Conservation (phyloP, 2,329 filamentous ascomycete genomes). For the Cladosporium halotolerans region DNA sequence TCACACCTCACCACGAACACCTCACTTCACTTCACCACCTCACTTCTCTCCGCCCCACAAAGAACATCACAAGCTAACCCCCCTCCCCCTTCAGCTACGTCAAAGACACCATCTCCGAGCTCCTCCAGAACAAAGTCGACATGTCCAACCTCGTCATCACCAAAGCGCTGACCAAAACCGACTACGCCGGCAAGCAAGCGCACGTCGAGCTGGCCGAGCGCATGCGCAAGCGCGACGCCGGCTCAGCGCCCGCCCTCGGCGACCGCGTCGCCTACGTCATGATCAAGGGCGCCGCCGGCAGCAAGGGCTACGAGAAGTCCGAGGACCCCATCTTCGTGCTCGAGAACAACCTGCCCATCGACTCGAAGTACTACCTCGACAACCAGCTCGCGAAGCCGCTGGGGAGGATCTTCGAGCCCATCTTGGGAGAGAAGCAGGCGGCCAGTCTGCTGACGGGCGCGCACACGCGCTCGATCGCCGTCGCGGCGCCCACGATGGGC, state of each 20-base stretch:
- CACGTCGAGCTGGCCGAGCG: conserved; percentile 92
- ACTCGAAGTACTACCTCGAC: conserved; percentile 97
- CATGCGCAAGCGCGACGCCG: conserved; percentile 94
- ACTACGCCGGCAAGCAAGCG: conserved; percentile 87
- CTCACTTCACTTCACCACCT: too few relatives aligned
- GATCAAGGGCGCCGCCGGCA: conserved; percentile 79
- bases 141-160: conserved; percentile 99
- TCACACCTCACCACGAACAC: conserved; percentile 16
- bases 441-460: conserved; percentile 80
- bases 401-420: conserved; percentile 93
- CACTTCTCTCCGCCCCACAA: not conserved
- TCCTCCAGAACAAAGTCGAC: conserved; percentile 95
- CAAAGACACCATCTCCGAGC: conserved; percentile 88
- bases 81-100: conserved; percentile 64
- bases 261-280: conserved; percentile 98
- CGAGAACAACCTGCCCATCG: conserved; percentile 95
- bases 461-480: conserved; percentile 89
- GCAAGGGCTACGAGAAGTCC: conserved; percentile 94
- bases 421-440: conserved; percentile 88
- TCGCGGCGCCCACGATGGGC: conserved; percentile 83
- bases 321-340: conserved; percentile 96
- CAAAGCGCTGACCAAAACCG: conserved; percentile 85
- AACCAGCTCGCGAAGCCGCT: conserved; percentile 96
- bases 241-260: conserved; percentile 84
- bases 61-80: conserved; percentile 33